These are phyloP conservation scores for Gossypium schwendimanii DNA, from an alignment of 441 rosid species.

Conservation along the genomic window DNA sequence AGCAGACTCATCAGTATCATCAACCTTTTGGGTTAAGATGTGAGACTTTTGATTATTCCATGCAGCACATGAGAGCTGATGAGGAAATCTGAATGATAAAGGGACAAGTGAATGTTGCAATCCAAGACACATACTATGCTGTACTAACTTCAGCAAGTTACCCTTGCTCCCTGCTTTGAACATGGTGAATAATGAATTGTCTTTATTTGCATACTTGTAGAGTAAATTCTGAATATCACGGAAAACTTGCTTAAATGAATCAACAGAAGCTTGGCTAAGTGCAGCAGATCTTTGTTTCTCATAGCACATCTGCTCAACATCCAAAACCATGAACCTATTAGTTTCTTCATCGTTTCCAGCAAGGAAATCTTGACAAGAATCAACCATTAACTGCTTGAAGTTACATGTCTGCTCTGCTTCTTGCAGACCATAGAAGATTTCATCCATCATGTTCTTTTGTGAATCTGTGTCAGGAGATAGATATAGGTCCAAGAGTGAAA, in stretches of 20 bases:
- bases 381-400: slow-evolving; percentile 69
- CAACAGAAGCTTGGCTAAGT: slow-evolving; percentile 66
- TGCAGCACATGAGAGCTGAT: slow-evolving; percentile 52
- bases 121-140: slow-evolving; percentile 90
- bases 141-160: slow-evolving; percentile 65
- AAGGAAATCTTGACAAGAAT: slow-evolving; percentile 51
- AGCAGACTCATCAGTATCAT: slow-evolving; percentile 32
- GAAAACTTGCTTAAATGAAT: slow-evolving; percentile 67
- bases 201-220: slow-evolving; percentile 50
- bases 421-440: slow-evolving; percentile 53
- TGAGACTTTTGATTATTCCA: slow-evolving; percentile 57
- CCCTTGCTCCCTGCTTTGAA: slow-evolving; percentile 95
- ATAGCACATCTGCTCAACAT: slow-evolving; percentile 38
- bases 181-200: slow-evolving; percentile 75
- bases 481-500: slow-evolving; percentile 70
- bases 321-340: slow-evolving; percentile 28
- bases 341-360: slow-evolving; percentile 38
- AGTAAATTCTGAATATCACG: slow-evolving; percentile 74
- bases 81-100: slow-evolving; percentile 74
- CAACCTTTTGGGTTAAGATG: slow-evolving; percentile 13
- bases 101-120: slow-evolving; percentile 78
- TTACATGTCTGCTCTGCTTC: slow-evolving; percentile 64
- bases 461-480: slow-evolving; percentile 47
- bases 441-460: slow-evolving; percentile 57
- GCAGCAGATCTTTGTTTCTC: slow-evolving; percentile 80